Base-by-base conservation (phyloP, 2,329 filamentous ascomycete species). In the Fusarium vanettenii region DNA sequence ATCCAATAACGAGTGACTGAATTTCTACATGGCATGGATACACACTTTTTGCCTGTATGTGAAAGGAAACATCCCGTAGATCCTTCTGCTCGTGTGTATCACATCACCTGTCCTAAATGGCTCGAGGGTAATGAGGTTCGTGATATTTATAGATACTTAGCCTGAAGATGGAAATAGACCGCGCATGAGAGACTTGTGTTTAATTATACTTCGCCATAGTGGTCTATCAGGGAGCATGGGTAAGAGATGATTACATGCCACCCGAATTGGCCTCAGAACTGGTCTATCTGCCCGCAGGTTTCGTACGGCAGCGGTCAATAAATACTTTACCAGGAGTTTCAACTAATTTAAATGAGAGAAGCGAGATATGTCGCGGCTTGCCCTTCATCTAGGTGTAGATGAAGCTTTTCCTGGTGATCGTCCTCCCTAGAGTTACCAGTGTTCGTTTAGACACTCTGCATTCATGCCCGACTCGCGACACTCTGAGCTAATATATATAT, bases 131-230 rank as follows among this genome's bases (percentile, higher is more conserved):
- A 43, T 43, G 10, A 6, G 39, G 11, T 20, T 43, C 0, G 39
- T 6, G n/a, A 43, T 43, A 6, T 16, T 8, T 37, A 5, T 20
- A 43, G n/a, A 13, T 10, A 13, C 39, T 6, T 18, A 13, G 11
- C 4, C 18, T 11, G 9, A 20, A 20, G 39, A n/a, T 3, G 11
- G 10, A 43, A 20, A 11, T 20, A 6, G 5, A 20, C n/a, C 5
- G 7, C 4, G 2, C 5, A 11, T 43, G 9, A 20, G 2, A 43
- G 1, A 13, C 6, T 20, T 20, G 18, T 2, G 37, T n/a, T 4
- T 39, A n/a, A 10, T n/a, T n/a, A n/a, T 10, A 1, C 10, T n/a
- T 9, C 0, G 5, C 8, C 8, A n/a, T 10, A 39, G 4, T n/a
- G 4, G 18, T 10, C 16, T 39, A n/a, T 39, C 1, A 39, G 9